Base-by-base conservation (phyloP, 129 eudicot genomes). In the Flaveria trinervia region DNA sequence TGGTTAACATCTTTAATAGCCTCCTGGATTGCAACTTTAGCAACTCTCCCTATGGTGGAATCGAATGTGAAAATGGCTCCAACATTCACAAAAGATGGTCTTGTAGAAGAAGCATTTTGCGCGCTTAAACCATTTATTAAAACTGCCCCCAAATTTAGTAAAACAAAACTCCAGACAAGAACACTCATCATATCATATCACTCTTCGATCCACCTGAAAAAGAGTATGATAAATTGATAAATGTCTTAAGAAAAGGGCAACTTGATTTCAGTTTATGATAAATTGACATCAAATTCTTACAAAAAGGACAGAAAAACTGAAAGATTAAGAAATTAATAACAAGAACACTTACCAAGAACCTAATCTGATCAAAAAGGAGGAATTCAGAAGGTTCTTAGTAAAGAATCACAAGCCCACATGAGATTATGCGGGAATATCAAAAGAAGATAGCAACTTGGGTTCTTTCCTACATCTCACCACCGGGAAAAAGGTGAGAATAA, bases 1-100 rank as follows among this genome's bases (percentile, higher is more conserved):
- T 88, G 71, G 56, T 93, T 93, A 15, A 93, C 86, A 80, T 93
- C 98, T 77, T 87, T 85, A n/a, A 93, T 85, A 18, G 98, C 98
- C 76, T 88, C 85, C 73, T 87, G 84, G 60, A 93, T 88, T 8
- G 98, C 98, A 83, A 88, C 74, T 84, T 87, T 85, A 41, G 98
- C 95, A 44, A 88, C 91, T 85, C 78, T 87, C 8, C 98, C 98
- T 11, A 93, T 90, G 0, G 96, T 88, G 36, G 98, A 93, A 68
- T 93, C 89, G 49, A 88, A 86, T 25, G 87, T 76, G 81, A 93
- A 90, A 78, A 93, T 88, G 5, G 97, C 96, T 49, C 98, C 98
- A 71, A 90, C 73, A 72, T 87, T 88, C 59, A 93, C 92, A 80
- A 85, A 52, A 43, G 87, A 73, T 13, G 98, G 97, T 72, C 97